These are phyloP conservation scores for Penicillium thymicola DNA, from an alignment of 2,329 filamentous ascomycete genomes.

Conservation along the genomic window DNA sequence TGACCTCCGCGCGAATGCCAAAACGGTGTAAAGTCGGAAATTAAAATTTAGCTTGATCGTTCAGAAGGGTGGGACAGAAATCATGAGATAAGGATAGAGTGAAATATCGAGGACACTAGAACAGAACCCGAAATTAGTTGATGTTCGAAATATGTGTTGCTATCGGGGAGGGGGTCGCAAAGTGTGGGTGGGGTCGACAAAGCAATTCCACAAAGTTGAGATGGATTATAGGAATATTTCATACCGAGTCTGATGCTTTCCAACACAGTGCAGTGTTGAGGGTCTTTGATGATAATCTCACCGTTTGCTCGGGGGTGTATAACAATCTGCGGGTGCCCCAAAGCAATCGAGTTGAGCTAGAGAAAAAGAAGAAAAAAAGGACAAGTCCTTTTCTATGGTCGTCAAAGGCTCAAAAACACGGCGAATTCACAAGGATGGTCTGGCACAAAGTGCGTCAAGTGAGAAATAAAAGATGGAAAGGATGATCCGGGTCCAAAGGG, in stretches of 20 bases:
- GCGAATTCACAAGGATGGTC: slow-evolving; percentile 14
- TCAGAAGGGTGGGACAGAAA: slow-evolving; percentile 13
- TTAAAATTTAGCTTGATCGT: slow-evolving; percentile 15
- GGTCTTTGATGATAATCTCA: slow-evolving; percentile 1
- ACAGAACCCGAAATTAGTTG: slow-evolving; percentile 10
- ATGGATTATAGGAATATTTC: background rate
- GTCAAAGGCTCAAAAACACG: slow-evolving; percentile 16
- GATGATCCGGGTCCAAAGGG: slow-evolving; percentile 31
- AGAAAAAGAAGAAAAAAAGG: background rate
- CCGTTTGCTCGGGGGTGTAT: slow-evolving; percentile 5
- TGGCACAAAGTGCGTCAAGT: slow-evolving; percentile 20
- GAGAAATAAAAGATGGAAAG: slow-evolving; percentile 21
- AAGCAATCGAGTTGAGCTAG: slow-evolving; percentile 14
- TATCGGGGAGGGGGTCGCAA: slow-evolving; percentile 5
- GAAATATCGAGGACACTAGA: background rate
- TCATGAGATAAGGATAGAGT: slow-evolving; percentile 1
- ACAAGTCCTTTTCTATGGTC: slow-evolving; percentile 8
- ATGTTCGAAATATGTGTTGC: slow-evolving; percentile 1
- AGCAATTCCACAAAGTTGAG: slow-evolving; percentile 6
- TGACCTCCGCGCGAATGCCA: slow-evolving; percentile 8
- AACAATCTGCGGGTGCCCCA: slow-evolving; percentile 14
- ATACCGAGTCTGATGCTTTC: background rate
- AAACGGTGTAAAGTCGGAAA: slow-evolving; percentile 6
- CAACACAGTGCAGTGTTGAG: background rate
- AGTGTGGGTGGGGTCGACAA: slow-evolving; percentile 20